These are phyloP conservation scores for Pleochaeta shiraiana DNA, from an alignment of 2,329 filamentous ascomycete species.

Conservation along the genomic window DNA sequence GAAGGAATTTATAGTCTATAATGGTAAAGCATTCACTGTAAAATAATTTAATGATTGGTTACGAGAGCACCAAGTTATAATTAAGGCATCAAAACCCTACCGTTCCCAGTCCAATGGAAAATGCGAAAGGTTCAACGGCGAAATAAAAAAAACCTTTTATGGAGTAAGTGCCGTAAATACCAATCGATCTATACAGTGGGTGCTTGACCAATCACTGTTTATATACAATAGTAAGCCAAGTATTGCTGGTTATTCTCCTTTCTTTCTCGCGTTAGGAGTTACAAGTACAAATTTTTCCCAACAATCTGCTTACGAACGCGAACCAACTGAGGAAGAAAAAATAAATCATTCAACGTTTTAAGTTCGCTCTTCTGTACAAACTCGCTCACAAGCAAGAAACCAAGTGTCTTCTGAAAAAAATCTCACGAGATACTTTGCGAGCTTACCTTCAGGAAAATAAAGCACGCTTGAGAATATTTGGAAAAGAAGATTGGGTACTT, in stretches of 20 bases:
- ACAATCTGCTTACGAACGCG: not conserved
- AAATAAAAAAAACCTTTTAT: not conserved
- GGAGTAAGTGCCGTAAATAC: not conserved
- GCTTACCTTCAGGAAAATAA: not conserved
- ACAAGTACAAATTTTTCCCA: not conserved
- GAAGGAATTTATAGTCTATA: not conserved
- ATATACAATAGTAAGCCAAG: not conserved
- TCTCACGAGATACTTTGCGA: not conserved
- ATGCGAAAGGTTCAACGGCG: not conserved
- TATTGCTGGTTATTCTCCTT: not conserved
- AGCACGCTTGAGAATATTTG: not conserved
- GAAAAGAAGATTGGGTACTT: conserved; percentile 1
- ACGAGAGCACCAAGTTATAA: not conserved
- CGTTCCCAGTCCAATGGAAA: not conserved
- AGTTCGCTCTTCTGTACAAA: not conserved
- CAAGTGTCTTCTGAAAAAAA: not conserved
- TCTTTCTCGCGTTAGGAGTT: not conserved
- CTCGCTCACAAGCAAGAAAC: too few species aligned
- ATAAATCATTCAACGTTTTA: not conserved
- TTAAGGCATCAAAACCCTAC: not conserved
- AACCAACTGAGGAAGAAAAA: not conserved
- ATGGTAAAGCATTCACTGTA: not conserved
- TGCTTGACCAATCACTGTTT: not conserved
- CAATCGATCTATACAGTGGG: not conserved
- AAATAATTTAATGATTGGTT: not conserved